Evolutionary conservation across 208 protist genomes (phyloP), one percentile per base, ranked within the genome.

Genomic region (Acanthamoeba royreba): DNA sequence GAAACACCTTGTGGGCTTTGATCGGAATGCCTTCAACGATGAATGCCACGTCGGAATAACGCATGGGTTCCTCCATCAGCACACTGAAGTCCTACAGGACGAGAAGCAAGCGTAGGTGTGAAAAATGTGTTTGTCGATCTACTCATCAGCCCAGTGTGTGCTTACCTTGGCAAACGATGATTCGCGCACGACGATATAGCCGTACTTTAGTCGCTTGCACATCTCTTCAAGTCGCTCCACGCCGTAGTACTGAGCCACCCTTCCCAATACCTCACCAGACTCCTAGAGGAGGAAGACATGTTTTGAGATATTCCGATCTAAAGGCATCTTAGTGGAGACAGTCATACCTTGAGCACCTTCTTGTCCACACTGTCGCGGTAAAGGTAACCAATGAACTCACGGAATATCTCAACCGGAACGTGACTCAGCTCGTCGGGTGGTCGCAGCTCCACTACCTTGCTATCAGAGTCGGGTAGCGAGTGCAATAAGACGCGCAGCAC

Each of bases 1-100:
- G 85, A 38, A 91, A 91, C 25, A 91, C 52, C 35, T 91, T 91
- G 85, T 91, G 85, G 35, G 85, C 85, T 11, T 61, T 42, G 38
- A 91, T 74, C 31, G 35, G 4, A 4, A 35, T 53, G 22, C 55
- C 85, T 25, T 91, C 85, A 13, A 91, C 85, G 4, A 74, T 4
- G 55, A 91, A 91, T 4, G 85, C 0, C 0, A 91, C 85, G 58
- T 91, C 85, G 33, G 53, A 74, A 31, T 91, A 49, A 4, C 19
- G 49, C 52, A 91, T 9, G 42, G 85, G 85, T 15, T 61, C 52
- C 55, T 91, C 85, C 85, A 91, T 40, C 31, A 72, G 33, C 38
- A 49, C 49, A 2, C 35, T 33, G 45, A 91, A 91, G 52, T 91
- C 85, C 55, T 87, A 45, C 38, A 77, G n/a, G n/a, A n/a, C 19